phyloP scores from a whole-genome alignment of 768 basidiomycete species.

The Suillus tomentosus region DNA sequence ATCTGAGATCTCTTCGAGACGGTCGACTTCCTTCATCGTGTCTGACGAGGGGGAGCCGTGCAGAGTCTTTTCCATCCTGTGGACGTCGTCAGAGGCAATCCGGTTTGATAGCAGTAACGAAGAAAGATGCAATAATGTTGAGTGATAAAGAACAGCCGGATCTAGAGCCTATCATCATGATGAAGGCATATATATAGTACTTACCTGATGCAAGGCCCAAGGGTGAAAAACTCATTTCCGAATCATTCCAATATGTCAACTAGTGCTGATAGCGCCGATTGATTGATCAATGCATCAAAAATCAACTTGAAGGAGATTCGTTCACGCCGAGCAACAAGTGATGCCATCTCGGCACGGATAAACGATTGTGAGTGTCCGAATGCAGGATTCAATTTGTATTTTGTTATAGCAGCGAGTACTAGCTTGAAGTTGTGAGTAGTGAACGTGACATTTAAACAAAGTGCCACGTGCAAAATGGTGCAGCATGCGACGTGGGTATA shows the following conservation, averaged over 20 bases:
- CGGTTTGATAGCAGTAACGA: not conserved
- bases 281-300: no score
- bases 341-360: not conserved
- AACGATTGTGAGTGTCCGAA: not conserved
- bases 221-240: not conserved
- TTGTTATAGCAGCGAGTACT: no score
- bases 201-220: not conserved
- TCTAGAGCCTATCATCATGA: not conserved
- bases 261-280: no score
- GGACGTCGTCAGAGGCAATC: not conserved
- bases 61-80: constrained; percentile 13
- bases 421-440: no score
- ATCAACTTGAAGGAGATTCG: no score
- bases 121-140: not conserved
- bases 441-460: no score
- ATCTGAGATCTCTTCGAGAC: constrained; percentile 17
- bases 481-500: no score
- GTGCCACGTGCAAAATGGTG: not conserved
- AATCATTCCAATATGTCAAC: not conserved
- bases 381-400: not conserved
- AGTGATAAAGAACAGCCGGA: not conserved
- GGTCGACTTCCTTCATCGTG: constrained; percentile 15
- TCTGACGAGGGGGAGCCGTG: constrained; percentile 3
- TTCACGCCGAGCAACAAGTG: not conserved
- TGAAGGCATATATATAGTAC: not conserved